Base-by-base conservation (phyloP, 805 yeast species). In the Candida argentea region DNA sequence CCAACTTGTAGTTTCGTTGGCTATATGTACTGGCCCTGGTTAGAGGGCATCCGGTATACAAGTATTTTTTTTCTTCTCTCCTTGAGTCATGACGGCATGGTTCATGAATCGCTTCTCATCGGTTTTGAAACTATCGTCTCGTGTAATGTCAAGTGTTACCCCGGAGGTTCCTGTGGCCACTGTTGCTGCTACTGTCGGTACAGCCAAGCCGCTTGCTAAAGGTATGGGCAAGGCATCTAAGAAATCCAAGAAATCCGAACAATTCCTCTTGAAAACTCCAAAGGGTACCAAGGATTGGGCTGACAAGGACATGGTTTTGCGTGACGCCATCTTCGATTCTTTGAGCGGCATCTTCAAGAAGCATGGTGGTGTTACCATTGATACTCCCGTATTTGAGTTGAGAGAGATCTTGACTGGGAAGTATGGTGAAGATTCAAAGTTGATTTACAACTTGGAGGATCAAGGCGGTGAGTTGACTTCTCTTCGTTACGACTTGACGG, bases 221-320 rank as follows among this genome's bases (percentile, higher is more conserved):
- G n/a, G n/a, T n/a, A n/a, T n/a, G n/a, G n/a, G n/a, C 28, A 40
- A 43, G 25, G 24, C 38, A 25, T 36, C 29, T 20, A 55, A 52
- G 35, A 57, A 56, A 40, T 50, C 61, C 27, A 65, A 65, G 49
- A 57, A 65, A 34, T 42, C 37, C 22, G 72, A 72, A 35, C 76
- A 73, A 41, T 86, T 83, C 52, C 73, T 81, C 36, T 66, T 91
- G 50, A 91, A 91, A 57, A 85, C 94, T 24, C 97, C 98, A 28
- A 91, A 91, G 55, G 98, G 98, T 39, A 61, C 97, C 42, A 87
- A 86, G 55, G 98, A 91, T 56, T 91, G 98, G 98, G 84, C 95
- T 38, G 98, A 91, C 46, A 80, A 81, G 52, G 98, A 91, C 53
- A 91, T 91, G 97, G 81, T 86, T 22, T 74, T 91, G 41, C 76